These are phyloP conservation scores for Penicillium longicatenatum DNA, from an alignment of 495 filamentous ascomycete species.

Conservation along the genomic window DNA sequence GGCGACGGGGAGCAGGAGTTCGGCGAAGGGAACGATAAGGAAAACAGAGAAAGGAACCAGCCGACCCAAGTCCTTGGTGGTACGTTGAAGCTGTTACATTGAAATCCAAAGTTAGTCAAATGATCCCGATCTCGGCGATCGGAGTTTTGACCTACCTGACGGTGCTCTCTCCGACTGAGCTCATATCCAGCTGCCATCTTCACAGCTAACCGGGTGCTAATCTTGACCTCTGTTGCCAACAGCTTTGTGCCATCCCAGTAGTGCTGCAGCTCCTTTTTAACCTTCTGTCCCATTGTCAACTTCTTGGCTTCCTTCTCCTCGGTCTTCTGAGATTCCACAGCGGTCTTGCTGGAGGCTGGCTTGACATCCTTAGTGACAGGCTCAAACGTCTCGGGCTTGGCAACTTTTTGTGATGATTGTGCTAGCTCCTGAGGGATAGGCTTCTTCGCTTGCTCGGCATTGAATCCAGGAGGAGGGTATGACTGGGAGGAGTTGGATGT, in stretches of 20 bases:
- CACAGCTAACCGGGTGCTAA: conserved; percentile 84
- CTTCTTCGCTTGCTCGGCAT: conserved; percentile 86
- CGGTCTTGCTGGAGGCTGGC: conserved; percentile 49
- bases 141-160: conserved; percentile 57
- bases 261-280: conserved; percentile 88
- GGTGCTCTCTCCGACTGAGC: conserved; percentile 87
- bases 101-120: conserved; percentile 16
- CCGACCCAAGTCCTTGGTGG: conserved; percentile 88
- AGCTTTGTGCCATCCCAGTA: conserved; percentile 99
- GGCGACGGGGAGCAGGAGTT: conserved; percentile 90
- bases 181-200: conserved; percentile 99
- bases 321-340: conserved; percentile 51
- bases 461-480: conserved; percentile 91
- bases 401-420: conserved; percentile 30
- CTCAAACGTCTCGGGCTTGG: conserved; percentile 39
- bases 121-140: background rate
- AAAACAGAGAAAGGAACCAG: conserved; percentile 97
- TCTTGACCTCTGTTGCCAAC: conserved; percentile 86
- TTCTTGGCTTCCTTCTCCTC: conserved; percentile 80
- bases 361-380: conserved; percentile 46
- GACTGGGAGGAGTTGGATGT: conserved; percentile 53
- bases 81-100: conserved; percentile 69
- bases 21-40: conserved; percentile 93
- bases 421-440: conserved; percentile 60
- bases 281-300: conserved; percentile 83